These are phyloP conservation scores for Trichoderma cornu-damae DNA, from an alignment of 2,329 filamentous ascomycete species.

Conservation along the genomic window DNA sequence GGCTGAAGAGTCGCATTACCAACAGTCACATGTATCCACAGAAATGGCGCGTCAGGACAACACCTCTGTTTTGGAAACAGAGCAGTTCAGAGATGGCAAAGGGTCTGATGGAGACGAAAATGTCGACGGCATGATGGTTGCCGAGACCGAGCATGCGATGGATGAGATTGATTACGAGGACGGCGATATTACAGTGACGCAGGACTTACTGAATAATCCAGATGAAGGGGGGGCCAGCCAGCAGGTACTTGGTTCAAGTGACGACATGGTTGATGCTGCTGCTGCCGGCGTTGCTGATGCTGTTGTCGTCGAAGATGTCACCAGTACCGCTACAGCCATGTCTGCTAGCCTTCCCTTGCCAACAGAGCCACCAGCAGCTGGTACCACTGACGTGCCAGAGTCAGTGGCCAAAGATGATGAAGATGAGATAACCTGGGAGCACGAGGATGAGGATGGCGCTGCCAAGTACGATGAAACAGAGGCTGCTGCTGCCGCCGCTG, in stretches of 20 bases:
- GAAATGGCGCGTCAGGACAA: background rate
- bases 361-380: background rate
- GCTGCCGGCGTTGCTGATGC: too few relatives aligned
- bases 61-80: background rate
- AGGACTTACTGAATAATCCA: background rate
- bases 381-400: background rate
- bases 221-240: background rate
- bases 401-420: slow-evolving; percentile 9
- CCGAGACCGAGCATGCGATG: background rate
- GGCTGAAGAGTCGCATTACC: background rate
- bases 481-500: background rate
- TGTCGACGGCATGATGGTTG: background rate
- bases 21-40: background rate
- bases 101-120: background rate
- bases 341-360: background rate
- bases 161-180: slow-evolving; percentile 16
- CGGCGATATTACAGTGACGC: slow-evolving; percentile 1
- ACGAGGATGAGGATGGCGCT: slow-evolving; percentile 18
- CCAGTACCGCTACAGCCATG: background rate
- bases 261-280: background rate
- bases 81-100: slow-evolving; percentile 1
- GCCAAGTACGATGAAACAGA: background rate
- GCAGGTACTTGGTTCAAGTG: background rate
- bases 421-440: slow-evolving; percentile 22
- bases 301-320: too few relatives aligned